phyloP scores from a whole-genome alignment of 805 yeast species.

The Ogataea ramenticola region DNA sequence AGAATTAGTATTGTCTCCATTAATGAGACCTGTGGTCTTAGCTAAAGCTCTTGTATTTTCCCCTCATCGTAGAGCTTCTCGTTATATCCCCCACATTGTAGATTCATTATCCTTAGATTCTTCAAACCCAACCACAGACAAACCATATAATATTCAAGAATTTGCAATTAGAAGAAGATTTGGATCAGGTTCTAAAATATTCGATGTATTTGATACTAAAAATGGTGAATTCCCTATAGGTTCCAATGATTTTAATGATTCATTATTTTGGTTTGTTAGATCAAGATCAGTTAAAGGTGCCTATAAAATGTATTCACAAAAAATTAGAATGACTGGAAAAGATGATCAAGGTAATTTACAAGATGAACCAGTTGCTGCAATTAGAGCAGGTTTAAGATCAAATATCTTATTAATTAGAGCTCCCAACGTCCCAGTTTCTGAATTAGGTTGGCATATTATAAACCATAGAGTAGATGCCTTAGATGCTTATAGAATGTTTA shows the following conservation, averaged over 20 bases:
- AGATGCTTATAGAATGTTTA: conserved; percentile 54
- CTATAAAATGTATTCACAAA: conserved; percentile 45
- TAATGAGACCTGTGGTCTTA: conserved; percentile 51
- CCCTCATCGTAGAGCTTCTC: conserved; percentile 49
- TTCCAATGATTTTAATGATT: conserved; percentile 33
- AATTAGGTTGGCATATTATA: conserved; percentile 58
- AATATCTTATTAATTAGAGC: conserved; percentile 50
- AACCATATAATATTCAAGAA: conserved; percentile 20
- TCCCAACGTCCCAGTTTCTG: conserved; percentile 41
- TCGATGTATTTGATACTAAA: conserved; percentile 41
- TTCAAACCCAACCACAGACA: conserved; percentile 13
- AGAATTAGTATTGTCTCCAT: conserved; percentile 49
- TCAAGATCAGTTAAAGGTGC: conserved; percentile 66
- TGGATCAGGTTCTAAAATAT: conserved; percentile 54
- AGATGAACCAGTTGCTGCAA: conserved; percentile 51
- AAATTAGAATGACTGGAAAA: conserved; percentile 33
- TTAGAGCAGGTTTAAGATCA: conserved; percentile 55
- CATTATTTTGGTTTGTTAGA: conserved; percentile 46
- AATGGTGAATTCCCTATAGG: conserved; percentile 30
- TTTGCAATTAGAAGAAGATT: conserved; percentile 48
- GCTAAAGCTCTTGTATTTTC: conserved; percentile 48
- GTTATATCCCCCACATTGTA: conserved; percentile 47
- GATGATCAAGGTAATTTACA: conserved; percentile 43
- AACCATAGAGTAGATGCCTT: conserved; percentile 54
- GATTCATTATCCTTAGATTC: conserved; percentile 24